phyloP scores from a whole-genome alignment of 345 rosid genomes.

The Citrus hindsii region DNA sequence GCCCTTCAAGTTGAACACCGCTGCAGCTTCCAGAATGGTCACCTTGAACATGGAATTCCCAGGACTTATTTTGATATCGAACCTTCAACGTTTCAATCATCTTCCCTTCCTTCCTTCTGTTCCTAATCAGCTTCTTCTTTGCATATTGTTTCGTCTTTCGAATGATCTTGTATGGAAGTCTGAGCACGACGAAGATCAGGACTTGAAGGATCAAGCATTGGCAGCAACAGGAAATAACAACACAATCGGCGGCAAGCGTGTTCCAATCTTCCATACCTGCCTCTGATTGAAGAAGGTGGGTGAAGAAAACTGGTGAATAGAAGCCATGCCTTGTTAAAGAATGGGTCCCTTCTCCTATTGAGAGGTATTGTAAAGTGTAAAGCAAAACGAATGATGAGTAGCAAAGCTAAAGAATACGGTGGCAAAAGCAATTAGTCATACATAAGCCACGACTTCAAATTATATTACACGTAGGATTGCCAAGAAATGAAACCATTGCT shows the following conservation, averaged over 20 bases:
- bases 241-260: slow-evolving; percentile 67
- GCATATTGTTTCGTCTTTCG: slow-evolving; percentile 47
- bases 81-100: slow-evolving; percentile 7
- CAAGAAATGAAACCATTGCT: slow-evolving; percentile 22
- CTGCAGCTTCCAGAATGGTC: not conserved
- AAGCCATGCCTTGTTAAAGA: slow-evolving; percentile 34
- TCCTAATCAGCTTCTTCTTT: slow-evolving; percentile 38
- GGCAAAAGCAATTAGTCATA: slow-evolving; percentile 11
- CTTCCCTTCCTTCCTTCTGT: slow-evolving; percentile 16
- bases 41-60: slow-evolving; percentile 19
- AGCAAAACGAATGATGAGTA: slow-evolving; percentile 35
- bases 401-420: slow-evolving; percentile 17
- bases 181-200: slow-evolving; percentile 48
- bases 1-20: slow-evolving; percentile 22
- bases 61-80: not conserved
- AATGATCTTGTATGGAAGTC: slow-evolving; percentile 51
- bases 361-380: slow-evolving; percentile 37
- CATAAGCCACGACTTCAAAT: slow-evolving; percentile 5
- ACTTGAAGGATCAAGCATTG: slow-evolving; percentile 71
- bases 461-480: slow-evolving; percentile 6
- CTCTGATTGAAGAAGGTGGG: not conserved
- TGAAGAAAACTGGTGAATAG: slow-evolving; percentile 19
- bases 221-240: slow-evolving; percentile 75
- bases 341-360: slow-evolving; percentile 50
- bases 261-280: slow-evolving; percentile 64